phyloP scores from a whole-genome alignment of 305 asterid genomes.

The Solanum chacoense region DNA sequence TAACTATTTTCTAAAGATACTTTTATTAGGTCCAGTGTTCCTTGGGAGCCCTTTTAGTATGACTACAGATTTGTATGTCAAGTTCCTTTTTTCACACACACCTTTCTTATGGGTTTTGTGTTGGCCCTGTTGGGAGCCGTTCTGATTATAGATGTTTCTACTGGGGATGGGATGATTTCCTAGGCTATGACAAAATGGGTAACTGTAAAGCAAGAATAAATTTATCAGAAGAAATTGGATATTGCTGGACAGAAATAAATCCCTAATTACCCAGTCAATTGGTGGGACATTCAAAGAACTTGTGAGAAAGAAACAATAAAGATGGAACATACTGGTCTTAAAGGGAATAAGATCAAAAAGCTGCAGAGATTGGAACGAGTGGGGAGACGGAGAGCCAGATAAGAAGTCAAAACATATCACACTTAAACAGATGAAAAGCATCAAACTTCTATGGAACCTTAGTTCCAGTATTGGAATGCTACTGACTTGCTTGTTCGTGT shows the following conservation, averaged over 20 bases:
- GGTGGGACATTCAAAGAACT: not conserved
- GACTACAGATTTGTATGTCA: not conserved
- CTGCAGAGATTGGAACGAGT: not conserved
- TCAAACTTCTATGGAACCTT: not conserved
- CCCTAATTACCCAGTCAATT: not conserved
- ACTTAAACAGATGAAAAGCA: not conserved
- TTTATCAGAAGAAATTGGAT: not conserved
- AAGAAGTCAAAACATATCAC: not conserved
- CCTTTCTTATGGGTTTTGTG: not conserved
- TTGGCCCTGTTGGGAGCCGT: not conserved
- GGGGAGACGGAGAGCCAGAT: not conserved
- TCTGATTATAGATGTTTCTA: not conserved
- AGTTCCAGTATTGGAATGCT: constrained; percentile 1
- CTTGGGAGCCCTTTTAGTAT: not conserved
- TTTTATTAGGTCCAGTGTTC: not conserved
- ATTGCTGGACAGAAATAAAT: not conserved
- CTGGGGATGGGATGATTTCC: not conserved
- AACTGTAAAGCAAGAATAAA: not conserved
- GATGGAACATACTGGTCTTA: not conserved
- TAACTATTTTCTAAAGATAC: not conserved
- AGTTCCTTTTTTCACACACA: not conserved
- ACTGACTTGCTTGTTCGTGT: constrained; percentile 95
- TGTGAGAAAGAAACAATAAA: not conserved
- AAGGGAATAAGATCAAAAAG: not conserved
- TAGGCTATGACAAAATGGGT: not conserved